phyloP scores from a whole-genome alignment of 345 rosid genomes.

The Populus deltoides region DNA sequence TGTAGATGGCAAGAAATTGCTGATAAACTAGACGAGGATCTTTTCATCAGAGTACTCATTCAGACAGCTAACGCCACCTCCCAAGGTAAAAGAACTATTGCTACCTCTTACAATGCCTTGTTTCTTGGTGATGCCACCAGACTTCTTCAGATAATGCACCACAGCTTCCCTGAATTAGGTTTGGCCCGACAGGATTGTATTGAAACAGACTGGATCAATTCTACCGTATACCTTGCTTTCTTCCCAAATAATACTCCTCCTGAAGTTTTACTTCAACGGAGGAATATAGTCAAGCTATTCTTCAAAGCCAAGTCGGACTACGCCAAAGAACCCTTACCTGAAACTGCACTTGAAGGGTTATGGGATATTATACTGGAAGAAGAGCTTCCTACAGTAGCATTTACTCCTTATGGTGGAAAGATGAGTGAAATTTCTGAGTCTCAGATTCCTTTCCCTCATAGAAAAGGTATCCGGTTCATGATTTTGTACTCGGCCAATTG shows the following conservation, averaged over 20 bases:
- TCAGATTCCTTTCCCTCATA: no score
- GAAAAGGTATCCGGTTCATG: no score
- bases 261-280: slow-evolving; percentile 13
- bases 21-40: no score
- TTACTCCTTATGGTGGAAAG: no score
- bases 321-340: slow-evolving; percentile 28
- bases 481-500: no score
- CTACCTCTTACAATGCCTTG: slow-evolving; percentile 13
- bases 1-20: neutral
- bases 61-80: no score
- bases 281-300: neutral
- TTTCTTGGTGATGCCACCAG: slow-evolving; percentile 13
- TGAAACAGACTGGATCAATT: slow-evolving; percentile 31
- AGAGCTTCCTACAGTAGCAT: slow-evolving; percentile 37
- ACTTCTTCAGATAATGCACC: slow-evolving; percentile 17
- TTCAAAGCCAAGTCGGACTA: slow-evolving; percentile 40
- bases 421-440: no score
- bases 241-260: slow-evolving; percentile 6
- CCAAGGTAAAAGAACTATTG: slow-evolving; percentile 7
- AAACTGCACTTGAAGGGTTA: slow-evolving; percentile 7
- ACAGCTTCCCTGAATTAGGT: slow-evolving; percentile 15
- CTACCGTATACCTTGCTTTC: slow-evolving; percentile 11
- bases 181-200: slow-evolving; percentile 19
- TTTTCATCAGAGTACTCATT: no score
- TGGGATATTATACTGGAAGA: slow-evolving; percentile 44